Base-by-base conservation (phyloP, 257 asterid species). In the Thymus mandschuricus region DNA sequence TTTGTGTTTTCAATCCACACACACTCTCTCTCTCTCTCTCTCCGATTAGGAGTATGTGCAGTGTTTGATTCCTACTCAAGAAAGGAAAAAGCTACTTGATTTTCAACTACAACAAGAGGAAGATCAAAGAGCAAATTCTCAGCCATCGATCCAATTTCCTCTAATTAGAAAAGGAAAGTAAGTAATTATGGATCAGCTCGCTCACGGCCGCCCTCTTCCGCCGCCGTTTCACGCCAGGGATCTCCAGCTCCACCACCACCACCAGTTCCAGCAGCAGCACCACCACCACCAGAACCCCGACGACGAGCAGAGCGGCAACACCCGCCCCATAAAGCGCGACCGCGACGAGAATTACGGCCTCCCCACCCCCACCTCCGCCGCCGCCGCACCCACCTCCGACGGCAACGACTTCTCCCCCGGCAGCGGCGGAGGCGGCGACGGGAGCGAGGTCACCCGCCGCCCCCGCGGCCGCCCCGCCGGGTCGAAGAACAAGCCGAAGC, bases 391-490 rank as follows among this genome's bases (percentile, higher is more conserved):
- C 5, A 33, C 54, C 4, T 56, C 71, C 28, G 85, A 77, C 27
- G 83, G 68, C 31, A 84, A 71, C 15, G 92, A 81, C 11, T 73
- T 58, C 31, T 44, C 38, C 2, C 49, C 75, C 31, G 3, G 21
- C 21, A 21, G 21, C 29, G 10, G 31, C 11, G 11, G 58, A 3
- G 41, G 9, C 40, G 31, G 15, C 69, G 5, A 64, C 74, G 0
- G 80, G 4, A 69, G 50, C 40, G 88, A 81, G 57, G 87, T 10
- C 3, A 77, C 80, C 4, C 84, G 97, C 21, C 71, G 92, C 6
- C 96, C 99, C 0, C 84, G 97, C 11, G 97, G 99, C 1, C 61
- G 99, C 1, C 97, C 97, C 0, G 75, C 98, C 1, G 97, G 97
- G 6, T 91, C 99, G 0, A 91, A 93, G 62, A 91, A 87, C 83